Conservation (phyloP, 257 asterid species). For the Osmanthus fragrans region DNA sequence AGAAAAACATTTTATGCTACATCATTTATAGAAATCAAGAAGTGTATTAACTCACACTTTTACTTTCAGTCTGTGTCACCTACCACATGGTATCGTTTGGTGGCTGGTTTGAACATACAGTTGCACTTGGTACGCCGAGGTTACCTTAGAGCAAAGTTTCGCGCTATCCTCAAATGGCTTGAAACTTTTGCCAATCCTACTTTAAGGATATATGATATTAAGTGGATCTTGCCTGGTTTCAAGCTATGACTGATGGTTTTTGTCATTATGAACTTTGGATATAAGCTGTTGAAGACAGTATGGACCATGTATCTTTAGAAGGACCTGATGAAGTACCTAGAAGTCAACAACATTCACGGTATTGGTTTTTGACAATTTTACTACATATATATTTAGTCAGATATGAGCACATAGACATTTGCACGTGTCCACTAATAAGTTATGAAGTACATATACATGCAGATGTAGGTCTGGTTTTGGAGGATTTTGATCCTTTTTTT, state of each 20-base stretch:
- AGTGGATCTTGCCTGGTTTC: too few species aligned
- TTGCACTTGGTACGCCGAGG: conserved; percentile 89
- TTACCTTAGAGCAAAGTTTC: conserved; percentile 68
- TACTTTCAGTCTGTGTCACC: conserved; percentile 82
- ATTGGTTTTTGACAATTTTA: conserved; percentile 25
- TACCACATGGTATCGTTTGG: conserved; percentile 92
- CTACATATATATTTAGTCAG: background rate
- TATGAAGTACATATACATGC: background rate
- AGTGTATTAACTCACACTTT: conserved; percentile 11
- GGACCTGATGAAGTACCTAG: conserved; percentile 47
- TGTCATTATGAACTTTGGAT: conserved; percentile 7
- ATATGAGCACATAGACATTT: background rate
- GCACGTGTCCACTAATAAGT: background rate
- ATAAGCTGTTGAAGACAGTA: conserved; percentile 61
- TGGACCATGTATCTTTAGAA: conserved; percentile 45
- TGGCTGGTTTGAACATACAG: conserved; percentile 96
- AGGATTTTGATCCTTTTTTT: background rate
- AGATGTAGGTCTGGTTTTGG: background rate
- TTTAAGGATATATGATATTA: too few species aligned
- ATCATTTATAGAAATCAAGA: background rate
- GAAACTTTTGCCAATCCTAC: conserved; percentile 18
- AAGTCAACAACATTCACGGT: conserved; percentile 60
- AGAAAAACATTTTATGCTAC: background rate
- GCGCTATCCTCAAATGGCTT: conserved; percentile 76
- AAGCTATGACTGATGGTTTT: too few species aligned